Conservation (phyloP, 768 basidiomycete genomes). For the Macrolepiota dolichaula region DNA sequence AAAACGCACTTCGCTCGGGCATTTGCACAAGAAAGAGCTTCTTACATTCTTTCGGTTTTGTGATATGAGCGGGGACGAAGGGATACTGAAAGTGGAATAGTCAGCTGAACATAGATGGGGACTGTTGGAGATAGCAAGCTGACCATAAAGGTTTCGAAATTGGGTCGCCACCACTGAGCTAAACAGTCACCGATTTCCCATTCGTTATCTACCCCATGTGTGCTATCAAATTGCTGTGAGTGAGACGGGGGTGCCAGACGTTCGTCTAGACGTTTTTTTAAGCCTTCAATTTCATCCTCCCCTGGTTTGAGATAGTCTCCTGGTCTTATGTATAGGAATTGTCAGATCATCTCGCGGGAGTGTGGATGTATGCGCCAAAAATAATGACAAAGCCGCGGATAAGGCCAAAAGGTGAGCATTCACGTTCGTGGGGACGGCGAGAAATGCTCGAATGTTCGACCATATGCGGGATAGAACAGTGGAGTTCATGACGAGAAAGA, state of each 20-base stretch:
- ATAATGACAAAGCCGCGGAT: background rate
- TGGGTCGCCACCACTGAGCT: slow-evolving; percentile 98
- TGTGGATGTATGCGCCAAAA: slow-evolving; percentile 2
- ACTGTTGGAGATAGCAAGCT: slow-evolving; percentile 28
- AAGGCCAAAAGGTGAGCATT: background rate
- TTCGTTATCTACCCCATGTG: slow-evolving; percentile 78
- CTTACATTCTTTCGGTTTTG: slow-evolving; percentile 98
- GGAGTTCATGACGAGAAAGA: background rate
- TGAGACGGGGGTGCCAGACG: slow-evolving; percentile 79
- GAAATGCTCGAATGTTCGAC: background rate
- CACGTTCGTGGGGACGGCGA: background rate
- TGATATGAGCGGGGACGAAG: slow-evolving; percentile 92
- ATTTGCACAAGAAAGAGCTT: slow-evolving; percentile 94
- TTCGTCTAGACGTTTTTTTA: slow-evolving; percentile 85
- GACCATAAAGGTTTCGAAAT: slow-evolving; percentile 99
- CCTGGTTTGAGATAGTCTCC: slow-evolving; percentile 99
- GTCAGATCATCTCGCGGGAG: background rate
- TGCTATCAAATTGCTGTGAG: slow-evolving; percentile 67
- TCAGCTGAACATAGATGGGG: too few relatives aligned
- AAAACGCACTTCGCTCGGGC: slow-evolving; percentile 82
- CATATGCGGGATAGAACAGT: background rate
- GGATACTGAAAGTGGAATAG: slow-evolving; percentile 61
- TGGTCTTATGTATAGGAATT: slow-evolving; percentile 48
- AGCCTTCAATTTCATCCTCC: slow-evolving; percentile 88
- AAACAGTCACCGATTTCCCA: slow-evolving; percentile 97